A percentile compares a stretch with the other conserved stretches of the same genome.
These are phyloP conservation scores for Colletotrichum salicis DNA, from an alignment of 2,329 filamentous ascomycete genomes.

Conservation along the genomic window DNA sequence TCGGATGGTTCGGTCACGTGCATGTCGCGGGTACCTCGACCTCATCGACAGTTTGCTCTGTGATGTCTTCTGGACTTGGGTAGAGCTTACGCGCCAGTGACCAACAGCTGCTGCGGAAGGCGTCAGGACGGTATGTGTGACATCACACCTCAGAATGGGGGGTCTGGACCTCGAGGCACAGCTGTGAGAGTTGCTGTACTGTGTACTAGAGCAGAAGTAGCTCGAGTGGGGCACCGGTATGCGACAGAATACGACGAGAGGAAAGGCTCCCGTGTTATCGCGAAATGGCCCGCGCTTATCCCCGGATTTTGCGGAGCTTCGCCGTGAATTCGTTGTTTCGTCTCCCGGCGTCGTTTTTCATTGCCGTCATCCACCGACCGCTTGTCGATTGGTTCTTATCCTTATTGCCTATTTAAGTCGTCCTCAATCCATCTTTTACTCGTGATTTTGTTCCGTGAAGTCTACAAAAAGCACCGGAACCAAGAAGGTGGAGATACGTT, in stretches of 20 bases:
- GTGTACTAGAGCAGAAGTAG: neutral
- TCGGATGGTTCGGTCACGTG: neutral
- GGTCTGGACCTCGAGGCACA: neutral
- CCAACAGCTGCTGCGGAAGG: neutral
- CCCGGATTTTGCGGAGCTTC: neutral
- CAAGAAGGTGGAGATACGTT: neutral
- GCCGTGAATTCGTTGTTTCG: neutral
- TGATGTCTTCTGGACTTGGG: neutral
- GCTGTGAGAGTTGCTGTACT: neutral
- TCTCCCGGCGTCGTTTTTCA: neutral
- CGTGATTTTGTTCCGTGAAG: neutral
- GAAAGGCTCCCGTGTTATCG: neutral
- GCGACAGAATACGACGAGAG: neutral
- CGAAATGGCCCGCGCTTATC: neutral
- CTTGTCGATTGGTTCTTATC: neutral
- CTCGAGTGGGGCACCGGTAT: neutral
- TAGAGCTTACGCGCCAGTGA: neutral
- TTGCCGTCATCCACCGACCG: too few species aligned
- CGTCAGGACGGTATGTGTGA: neutral
- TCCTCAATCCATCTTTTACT: neutral
- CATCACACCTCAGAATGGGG: neutral
- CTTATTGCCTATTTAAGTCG: rapidly evolving
- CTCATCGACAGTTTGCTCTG: neutral
- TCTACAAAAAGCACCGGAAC: neutral
- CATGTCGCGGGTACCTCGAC: neutral